Conservation (phyloP, 495 filamentous ascomycete genomes). For the Podospora fimiseda region DNA sequence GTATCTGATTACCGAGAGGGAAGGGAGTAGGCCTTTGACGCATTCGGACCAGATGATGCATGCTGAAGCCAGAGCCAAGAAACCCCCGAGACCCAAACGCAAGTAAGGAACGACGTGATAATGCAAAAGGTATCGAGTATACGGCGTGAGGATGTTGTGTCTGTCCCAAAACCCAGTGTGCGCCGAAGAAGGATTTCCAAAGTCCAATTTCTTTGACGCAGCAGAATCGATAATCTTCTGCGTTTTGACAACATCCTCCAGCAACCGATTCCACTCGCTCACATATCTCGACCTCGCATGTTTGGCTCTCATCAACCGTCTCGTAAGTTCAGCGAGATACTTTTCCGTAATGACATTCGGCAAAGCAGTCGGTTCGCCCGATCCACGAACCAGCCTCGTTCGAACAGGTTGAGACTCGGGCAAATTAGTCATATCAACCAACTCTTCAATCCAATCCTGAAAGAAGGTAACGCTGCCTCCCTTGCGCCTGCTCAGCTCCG, state of each 20-base stretch:
- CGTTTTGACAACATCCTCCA: conserved; percentile 62
- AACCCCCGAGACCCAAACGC: conserved; percentile 51
- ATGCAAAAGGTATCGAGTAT: conserved; percentile 74
- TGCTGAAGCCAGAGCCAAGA: conserved; percentile 67
- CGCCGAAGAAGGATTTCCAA: conserved; percentile 54
- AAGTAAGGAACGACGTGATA: conserved; percentile 61
- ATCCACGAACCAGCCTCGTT: conserved; percentile 28
- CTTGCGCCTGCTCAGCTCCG: conserved; percentile 71
- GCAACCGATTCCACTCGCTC: conserved; percentile 76
- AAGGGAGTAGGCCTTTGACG: conserved; percentile 67
- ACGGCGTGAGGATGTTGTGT: conserved; percentile 66
- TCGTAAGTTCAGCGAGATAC: conserved; percentile 83
- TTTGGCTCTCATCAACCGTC: conserved; percentile 69
- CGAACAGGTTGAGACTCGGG: conserved; percentile 55
- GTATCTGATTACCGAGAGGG: conserved; percentile 73
- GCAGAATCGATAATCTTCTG: conserved; percentile 82
- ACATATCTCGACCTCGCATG: conserved; percentile 77
- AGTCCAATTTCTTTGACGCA: conserved; percentile 71
- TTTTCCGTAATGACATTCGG: conserved; percentile 87
- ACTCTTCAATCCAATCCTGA: conserved; percentile 89
- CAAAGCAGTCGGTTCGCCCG: conserved; percentile 35
- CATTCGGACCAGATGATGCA: conserved; percentile 90
- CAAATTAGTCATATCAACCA: conserved; percentile 66
- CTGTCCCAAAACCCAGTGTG: conserved; percentile 48
- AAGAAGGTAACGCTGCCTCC: conserved; percentile 74